Conservation (phyloP, 257 asterid species). For the Plantago major region DNA sequence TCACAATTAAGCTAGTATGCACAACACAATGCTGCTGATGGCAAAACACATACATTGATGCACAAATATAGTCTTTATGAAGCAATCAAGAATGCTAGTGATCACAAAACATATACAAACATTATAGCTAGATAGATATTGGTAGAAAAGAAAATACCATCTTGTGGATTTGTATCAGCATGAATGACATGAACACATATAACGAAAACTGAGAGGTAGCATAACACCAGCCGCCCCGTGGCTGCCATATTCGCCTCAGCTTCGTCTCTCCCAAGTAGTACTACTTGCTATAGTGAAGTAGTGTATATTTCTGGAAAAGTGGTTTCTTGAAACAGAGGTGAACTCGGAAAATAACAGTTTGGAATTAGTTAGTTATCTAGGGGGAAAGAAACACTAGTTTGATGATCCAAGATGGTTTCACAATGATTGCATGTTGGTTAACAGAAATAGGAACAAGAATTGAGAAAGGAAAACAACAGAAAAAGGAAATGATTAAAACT, state of each 20-base stretch:
- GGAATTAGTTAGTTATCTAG: constrained; percentile 11
- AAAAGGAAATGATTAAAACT: too few relatives aligned
- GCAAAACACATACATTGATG: background rate
- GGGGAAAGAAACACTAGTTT: background rate
- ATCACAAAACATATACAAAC: too few relatives aligned
- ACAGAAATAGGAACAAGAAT: too few relatives aligned
- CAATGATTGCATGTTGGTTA: background rate
- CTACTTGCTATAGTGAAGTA: background rate
- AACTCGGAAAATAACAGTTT: background rate
- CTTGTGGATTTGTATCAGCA: constrained; percentile 9
- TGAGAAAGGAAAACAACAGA: too few relatives aligned
- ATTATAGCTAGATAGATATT: background rate
- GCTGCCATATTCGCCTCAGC: constrained; percentile 20
- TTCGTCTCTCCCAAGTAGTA: background rate
- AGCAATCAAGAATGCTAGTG: too few relatives aligned
- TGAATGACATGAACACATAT: constrained; percentile 1
- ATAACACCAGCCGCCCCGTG: constrained; percentile 9
- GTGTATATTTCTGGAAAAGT: background rate
- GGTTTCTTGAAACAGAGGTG: constrained; percentile 4
- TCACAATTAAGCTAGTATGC: too few relatives aligned
- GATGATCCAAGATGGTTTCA: constrained; percentile 17
- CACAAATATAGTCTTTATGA: too few relatives aligned
- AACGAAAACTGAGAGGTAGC: background rate
- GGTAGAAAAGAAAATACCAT: background rate
- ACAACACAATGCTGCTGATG: background rate